Evolutionary conservation across 164 flowering plant genomes (phyloP), one percentile per base, ranked within the genome.

Genomic region (Paratinospora sagittata): DNA sequence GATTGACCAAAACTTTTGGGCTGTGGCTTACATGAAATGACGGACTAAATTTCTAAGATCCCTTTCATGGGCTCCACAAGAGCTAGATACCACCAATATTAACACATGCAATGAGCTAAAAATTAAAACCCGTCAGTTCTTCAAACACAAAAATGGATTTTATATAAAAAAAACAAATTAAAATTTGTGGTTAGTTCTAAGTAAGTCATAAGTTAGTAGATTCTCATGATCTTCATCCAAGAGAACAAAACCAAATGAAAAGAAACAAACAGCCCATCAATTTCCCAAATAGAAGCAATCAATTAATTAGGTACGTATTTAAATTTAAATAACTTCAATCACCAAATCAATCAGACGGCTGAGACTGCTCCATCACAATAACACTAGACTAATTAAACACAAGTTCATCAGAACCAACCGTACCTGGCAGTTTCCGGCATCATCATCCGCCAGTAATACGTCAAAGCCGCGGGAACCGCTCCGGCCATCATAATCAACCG

Each of bases 391-490:
- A 1, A 30, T 30, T 30, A 1, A 30, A 1, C 4, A 30, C 34
- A 30, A 1, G 65, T 0, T 61, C 34, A 11, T 14, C 39, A 16
- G 13, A n/a, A n/a, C 2, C 67, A 21, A 12, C 3, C 68, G 27
- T 70, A 89, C 90, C 94, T 76, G 39, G 94, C 87, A 55, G 94
- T 86, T 80, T 89, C 94, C 0, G 93, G 94, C 94, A 89, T 87
- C 83, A 70, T 73, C 87, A 87, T 84, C 3, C 94, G 85, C 94
- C 94, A 89, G 52, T 79, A 79, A 27, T 43, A 76, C 1, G 82
- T 79, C 55, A 79, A 9, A 8, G 57, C 65, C 0, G 82, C 79
- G 30, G 82, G 82, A 9, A 79, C 10, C 1, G 77, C 74, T 0
- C 82, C 82, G 19, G 70, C 23, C 85, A 89, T 76, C 37, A 79